These are phyloP conservation scores for Alternaria viburni DNA, from an alignment of 2,329 filamentous ascomycete genomes.

Conservation along the genomic window DNA sequence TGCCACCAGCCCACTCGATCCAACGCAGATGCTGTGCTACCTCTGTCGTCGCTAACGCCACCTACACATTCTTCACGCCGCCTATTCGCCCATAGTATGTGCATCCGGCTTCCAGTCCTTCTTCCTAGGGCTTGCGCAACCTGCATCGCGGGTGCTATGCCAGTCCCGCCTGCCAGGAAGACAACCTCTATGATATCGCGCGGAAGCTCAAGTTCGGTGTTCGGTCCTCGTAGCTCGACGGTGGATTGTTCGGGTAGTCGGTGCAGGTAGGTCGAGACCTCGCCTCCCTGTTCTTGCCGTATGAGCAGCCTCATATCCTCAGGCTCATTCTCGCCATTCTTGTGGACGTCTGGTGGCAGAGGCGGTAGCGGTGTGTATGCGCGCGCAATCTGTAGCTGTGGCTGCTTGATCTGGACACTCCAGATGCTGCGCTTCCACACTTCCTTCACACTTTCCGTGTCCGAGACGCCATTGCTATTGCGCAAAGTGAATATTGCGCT, in stretches of 20 bases:
- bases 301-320: constrained; percentile 73
- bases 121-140: constrained; percentile 69
- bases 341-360: constrained; percentile 39
- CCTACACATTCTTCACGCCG: constrained; percentile 69
- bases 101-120: constrained; percentile 57
- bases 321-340: constrained; percentile 32
- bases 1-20: constrained; percentile 34
- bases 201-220: constrained; percentile 69
- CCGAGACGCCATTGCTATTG: constrained; percentile 45
- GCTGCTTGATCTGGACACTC: constrained; percentile 94
- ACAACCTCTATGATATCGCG: constrained; percentile 65
- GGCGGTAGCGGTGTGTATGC: constrained; percentile 89
- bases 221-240: constrained; percentile 80
- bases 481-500: constrained; percentile 72
- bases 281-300: constrained; percentile 77
- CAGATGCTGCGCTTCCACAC: constrained; percentile 72
- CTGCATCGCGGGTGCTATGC: constrained; percentile 89
- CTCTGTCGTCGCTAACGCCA: constrained; percentile 59
- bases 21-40: constrained; percentile 1
- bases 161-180: constrained; percentile 91
- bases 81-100: constrained; percentile 84
- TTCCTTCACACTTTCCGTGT: constrained; percentile 41
- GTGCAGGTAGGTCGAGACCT: constrained; percentile 84
- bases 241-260: constrained; percentile 65
- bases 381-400: constrained; percentile 87